These are phyloP conservation scores for Penicillium parvum DNA, from an alignment of 495 filamentous ascomycete genomes.

Conservation along the genomic window DNA sequence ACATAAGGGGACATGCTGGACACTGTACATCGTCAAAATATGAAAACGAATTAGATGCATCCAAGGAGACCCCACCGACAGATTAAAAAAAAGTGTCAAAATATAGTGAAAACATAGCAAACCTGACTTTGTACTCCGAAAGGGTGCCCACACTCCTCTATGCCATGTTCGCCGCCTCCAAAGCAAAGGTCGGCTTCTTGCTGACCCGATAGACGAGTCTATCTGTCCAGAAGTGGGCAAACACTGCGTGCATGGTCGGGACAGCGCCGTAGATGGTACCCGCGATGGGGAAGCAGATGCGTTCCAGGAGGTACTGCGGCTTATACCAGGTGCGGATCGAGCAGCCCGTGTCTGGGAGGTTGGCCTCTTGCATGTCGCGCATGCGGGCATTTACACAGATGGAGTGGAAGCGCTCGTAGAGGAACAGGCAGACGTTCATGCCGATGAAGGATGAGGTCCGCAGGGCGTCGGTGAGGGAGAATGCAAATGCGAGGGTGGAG, in stretches of 20 bases:
- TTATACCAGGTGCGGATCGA: constrained; percentile 48
- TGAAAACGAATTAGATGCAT: too few relatives aligned
- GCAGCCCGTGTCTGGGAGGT: constrained; percentile 57
- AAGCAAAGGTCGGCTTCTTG: constrained; percentile 48
- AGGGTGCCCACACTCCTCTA: constrained; percentile 7
- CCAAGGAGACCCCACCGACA: too few relatives aligned
- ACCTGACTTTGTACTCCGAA: too few relatives aligned
- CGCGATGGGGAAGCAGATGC: constrained; percentile 55
- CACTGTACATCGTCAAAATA: too few relatives aligned
- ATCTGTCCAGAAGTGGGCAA: constrained; percentile 64
- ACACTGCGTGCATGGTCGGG: constrained; percentile 56
- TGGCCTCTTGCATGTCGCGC: constrained; percentile 59
- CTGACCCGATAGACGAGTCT: constrained; percentile 62
- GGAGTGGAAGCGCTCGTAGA: constrained; percentile 60
- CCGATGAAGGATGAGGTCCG: constrained; percentile 54
- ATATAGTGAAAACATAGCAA: too few relatives aligned
- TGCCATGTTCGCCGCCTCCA: constrained; percentile 11
- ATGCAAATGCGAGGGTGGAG: constrained; percentile 48
- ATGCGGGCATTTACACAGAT: constrained; percentile 51
- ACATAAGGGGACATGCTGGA: neutral
- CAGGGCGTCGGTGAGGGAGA: constrained; percentile 52
- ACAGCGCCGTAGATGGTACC: constrained; percentile 60
- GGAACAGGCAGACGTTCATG: constrained; percentile 53
- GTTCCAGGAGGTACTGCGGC: constrained; percentile 46
- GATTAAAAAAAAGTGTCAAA: too few relatives aligned